Base-by-base conservation (phyloP, 345 rosid genomes). In the Populus simonii region DNA sequence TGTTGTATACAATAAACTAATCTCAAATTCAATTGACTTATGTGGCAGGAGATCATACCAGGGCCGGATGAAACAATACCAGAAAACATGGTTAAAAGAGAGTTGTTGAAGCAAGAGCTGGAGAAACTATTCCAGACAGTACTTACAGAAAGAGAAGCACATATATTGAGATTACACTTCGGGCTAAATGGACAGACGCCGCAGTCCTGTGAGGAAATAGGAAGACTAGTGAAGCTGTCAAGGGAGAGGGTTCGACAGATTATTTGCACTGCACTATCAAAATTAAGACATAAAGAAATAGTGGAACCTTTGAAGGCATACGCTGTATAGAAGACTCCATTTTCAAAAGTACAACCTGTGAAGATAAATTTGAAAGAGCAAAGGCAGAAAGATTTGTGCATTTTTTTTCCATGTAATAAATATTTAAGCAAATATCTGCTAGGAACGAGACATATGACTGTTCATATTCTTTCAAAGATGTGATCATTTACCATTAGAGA, bases 171-270 rank as follows among this genome's bases (percentile, higher is more conserved):
- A 81, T 83, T 80, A 7, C 74, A 78, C 78, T 88, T 85, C 35
- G 89, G 90, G 49, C 81, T 86, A 35, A 82, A 84, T 18, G 92
- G 90, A 70, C 83, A 85, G 67, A 80, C 86, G 61, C 90, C 86
- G 25, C 79, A 73, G 83, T 82, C 90, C 2, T 85, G 79, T 27
- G 84, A 84, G 76, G 88, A 86, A 81, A 87, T 86, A 39, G 87
- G 90, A 17, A 82, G 70, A 81, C 53, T 68, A 20, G n/a, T 85
- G 82, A 86, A 82, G 84, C 88, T 86, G 74, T 84, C 89, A 8
- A 80, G 92, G 73, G 90, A 87, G 61, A 83, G 92, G 53, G 76
- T 87, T 70, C 82, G 92, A 69, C 92, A 89, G 76, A 84, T 89
- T 61, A 83, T 74, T 76, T 80, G 78, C 74, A 84, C 78, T 82